Evolutionary conservation across 805 yeast genomes (phyloP).

Genomic region (Grigorovia yakushimaensis): DNA sequence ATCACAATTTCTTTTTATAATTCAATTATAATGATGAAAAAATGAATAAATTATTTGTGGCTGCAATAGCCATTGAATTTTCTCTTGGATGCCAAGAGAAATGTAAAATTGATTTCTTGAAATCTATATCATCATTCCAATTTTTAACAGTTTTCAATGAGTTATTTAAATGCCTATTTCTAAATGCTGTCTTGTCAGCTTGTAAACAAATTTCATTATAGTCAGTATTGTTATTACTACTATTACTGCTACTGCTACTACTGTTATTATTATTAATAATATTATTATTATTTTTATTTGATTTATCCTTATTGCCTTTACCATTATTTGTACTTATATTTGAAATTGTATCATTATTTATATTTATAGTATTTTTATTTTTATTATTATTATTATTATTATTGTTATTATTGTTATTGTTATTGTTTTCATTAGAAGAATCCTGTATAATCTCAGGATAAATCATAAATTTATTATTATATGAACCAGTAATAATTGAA

Average conservation of each 20-base stretch:
- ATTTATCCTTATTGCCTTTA: too few relatives aligned
- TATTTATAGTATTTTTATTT: slow-evolving; percentile 1
- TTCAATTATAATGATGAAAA: slow-evolving; percentile 55
- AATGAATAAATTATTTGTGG: slow-evolving; percentile 87
- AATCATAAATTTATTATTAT: slow-evolving; percentile 93
- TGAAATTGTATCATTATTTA: slow-evolving; percentile 3
- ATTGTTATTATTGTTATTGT: not conserved
- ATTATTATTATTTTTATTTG: too few relatives aligned
- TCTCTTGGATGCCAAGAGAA: slow-evolving; percentile 98
- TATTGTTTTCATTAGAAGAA: slow-evolving; percentile 6
- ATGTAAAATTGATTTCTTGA: slow-evolving; percentile 88
- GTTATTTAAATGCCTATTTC: slow-evolving; percentile 31
- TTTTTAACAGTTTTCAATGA: slow-evolving; percentile 20
- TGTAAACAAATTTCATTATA: slow-evolving; percentile 64
- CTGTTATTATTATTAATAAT: too few relatives aligned
- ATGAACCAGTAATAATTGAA: slow-evolving; percentile 92
- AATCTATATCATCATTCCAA: slow-evolving; percentile 74
- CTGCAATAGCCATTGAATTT: slow-evolving; percentile 95
- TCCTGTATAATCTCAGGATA: slow-evolving; percentile 66
- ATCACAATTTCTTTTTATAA: not conserved
- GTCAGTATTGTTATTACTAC: not conserved
- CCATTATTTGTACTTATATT: slow-evolving; percentile 5
- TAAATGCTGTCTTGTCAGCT: slow-evolving; percentile 96
- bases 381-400: slow-evolving; percentile 3
- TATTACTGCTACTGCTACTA: too few relatives aligned